Evolutionary conservation across 73 alveolate genomes (phyloP).

Genomic region (Symbiodinium pilosum): DNA sequence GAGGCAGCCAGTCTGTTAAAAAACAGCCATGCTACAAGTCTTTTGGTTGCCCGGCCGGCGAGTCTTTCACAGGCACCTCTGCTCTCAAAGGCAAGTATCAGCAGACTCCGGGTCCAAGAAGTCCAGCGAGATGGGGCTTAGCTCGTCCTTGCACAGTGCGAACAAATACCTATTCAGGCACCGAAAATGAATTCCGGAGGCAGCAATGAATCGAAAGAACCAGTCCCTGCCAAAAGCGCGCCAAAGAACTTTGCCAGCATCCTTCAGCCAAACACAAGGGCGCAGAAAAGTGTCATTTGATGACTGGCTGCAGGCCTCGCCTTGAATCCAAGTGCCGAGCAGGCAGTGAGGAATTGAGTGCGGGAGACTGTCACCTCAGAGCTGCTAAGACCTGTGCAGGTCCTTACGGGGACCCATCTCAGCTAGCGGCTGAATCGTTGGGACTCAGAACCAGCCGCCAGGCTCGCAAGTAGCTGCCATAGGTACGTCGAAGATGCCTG

Average conservation of each 20-base stretch:
- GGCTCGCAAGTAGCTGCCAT: conserved; percentile 70
- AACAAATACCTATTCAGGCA: too few species aligned
- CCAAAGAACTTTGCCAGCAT: conserved; percentile 51
- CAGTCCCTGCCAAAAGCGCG: conserved; percentile 47
- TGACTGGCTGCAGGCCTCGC: neutral
- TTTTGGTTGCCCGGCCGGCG: too few species aligned
- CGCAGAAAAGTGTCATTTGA: neutral
- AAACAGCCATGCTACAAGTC: too few species aligned
- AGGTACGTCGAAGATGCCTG: neutral
- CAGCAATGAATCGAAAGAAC: too few species aligned
- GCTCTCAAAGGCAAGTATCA: neutral
- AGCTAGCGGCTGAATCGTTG: conserved; percentile 47
- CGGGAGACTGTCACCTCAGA: conserved; percentile 38
- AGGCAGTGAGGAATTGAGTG: conserved; percentile 67
- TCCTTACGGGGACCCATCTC: neutral
- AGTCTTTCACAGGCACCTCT: too few species aligned
- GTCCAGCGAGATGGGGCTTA: conserved; percentile 73
- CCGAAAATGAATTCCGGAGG: too few species aligned
- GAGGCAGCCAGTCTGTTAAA: too few species aligned
- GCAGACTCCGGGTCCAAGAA: conserved; percentile 81
- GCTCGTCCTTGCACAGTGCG: conserved; percentile 52
- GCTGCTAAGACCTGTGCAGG: neutral
- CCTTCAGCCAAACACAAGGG: neutral
- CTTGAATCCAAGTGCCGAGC: conserved; percentile 77
- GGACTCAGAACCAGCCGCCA: conserved; percentile 91